A percentile compares a stretch with the other conserved stretches of the same genome.
Conservation (phyloP, 2,329 filamentous ascomycete species). For the Ophiostoma perfectum region DNA sequence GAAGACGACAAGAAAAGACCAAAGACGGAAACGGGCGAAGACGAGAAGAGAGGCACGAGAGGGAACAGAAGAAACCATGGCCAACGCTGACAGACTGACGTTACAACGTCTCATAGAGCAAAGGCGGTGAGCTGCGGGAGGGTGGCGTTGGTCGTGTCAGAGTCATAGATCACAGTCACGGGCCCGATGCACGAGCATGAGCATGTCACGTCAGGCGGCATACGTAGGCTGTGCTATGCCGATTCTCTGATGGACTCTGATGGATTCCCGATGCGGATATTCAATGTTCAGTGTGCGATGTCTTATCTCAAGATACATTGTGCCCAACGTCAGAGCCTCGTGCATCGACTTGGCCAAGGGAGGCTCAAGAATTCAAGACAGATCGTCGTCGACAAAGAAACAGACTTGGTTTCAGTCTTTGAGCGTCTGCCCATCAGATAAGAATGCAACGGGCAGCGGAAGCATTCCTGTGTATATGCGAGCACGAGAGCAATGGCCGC, state of each 20-base stretch:
- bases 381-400: neutral
- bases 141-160: slow-evolving; percentile 9
- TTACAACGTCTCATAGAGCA: neutral
- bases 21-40: neutral
- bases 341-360: neutral
- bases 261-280: too few relatives aligned
- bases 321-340: too few relatives aligned
- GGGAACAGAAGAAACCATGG: too few relatives aligned
- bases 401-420: neutral
- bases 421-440: neutral
- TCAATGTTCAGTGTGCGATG: too few relatives aligned
- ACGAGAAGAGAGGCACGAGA: neutral
- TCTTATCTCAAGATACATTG: too few relatives aligned
- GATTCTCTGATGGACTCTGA: too few relatives aligned
- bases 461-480: neutral
- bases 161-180: too few relatives aligned
- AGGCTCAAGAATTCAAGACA: neutral
- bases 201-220: too few relatives aligned
- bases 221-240: too few relatives aligned
- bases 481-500: too few relatives aligned
- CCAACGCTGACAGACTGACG: neutral
- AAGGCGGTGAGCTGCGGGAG: slow-evolving; percentile 10
- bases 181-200: too few relatives aligned
- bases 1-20: neutral
- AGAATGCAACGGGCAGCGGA: neutral